A percentile compares a stretch with the other conserved stretches of the same genome.
phyloP scores from a whole-genome alignment of 1,284 basidiomycete genomes.

The Pseudozyma sp. region DNA sequence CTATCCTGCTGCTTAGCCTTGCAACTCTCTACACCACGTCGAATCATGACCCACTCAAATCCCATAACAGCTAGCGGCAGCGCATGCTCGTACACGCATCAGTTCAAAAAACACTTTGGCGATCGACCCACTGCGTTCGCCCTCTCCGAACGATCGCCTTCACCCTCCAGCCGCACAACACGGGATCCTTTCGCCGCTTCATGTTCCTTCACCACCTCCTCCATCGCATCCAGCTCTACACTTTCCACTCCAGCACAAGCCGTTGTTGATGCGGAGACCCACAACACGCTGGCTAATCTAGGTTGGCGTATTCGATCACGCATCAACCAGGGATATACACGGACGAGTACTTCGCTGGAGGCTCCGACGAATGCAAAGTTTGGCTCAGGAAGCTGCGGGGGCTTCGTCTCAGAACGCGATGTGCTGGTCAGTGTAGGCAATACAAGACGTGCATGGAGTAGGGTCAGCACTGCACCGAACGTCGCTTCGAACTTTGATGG shows the following conservation, averaged over 20 bases:
- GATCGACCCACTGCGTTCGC: constrained; percentile 30
- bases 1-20: no score
- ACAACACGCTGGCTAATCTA: constrained; percentile 20
- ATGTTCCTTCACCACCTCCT: neutral
- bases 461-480: constrained; percentile 7
- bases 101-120: constrained; percentile 40
- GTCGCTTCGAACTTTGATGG: constrained; percentile 4
- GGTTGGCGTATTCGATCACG: constrained; percentile 29
- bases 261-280: constrained; percentile 15
- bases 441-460: constrained; percentile 8
- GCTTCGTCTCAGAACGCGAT: constrained; percentile 9
- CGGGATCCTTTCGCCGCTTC: no score
- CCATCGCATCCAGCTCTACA: no score
- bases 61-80: constrained; percentile 11
- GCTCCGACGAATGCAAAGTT: neutral
- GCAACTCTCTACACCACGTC: no score
- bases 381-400: neutral
- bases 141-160: constrained; percentile 1
- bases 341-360: neutral
- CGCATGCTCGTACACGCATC: constrained; percentile 5
- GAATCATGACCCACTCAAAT: no score
- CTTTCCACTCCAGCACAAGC: neutral
- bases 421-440: constrained; percentile 14
- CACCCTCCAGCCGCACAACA: neutral
- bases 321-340: constrained; percentile 30